Base-by-base conservation (phyloP, 2,329 filamentous ascomycete genomes). In the Pseudogymnoascus sp. region DNA sequence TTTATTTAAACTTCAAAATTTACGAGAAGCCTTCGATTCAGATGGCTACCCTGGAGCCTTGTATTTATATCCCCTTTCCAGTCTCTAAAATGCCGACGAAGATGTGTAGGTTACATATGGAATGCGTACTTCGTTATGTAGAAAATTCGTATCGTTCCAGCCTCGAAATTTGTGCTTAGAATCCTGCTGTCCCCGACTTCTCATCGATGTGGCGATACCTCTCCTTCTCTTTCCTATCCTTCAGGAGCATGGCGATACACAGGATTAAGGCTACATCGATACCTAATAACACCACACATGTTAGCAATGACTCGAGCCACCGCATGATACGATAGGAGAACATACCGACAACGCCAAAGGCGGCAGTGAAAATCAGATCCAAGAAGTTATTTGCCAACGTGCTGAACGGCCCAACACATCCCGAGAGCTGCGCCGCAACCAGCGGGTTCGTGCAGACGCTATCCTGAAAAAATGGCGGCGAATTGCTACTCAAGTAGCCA, bases 201-300 rank as follows among this genome's bases (percentile, higher is more conserved):
- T 91, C 86, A 72, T 93, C 90, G 70, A 95, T 93, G 72, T 89
- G 82, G 64, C 86, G 84, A 78, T 91, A 95, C 65, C 90, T 82
- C 75, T 89, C 86, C 71, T 85, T 84, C 78, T 95, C 90, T 76
- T 89, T 89, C 72, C 90, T 86, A 70, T 91, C 87, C 81, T 92
- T 93, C 70, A 91, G 80, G 50, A 95, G 80, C 76, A 91, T 91
- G 31, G 88, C 87, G 11, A 88, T 86, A 68, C 85, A 84, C 63
- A 93, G 78, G 68, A 93, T 77, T 59, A 93, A 79, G 61, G 90
- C 71, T 44, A 82, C 82, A 71, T 92, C 86, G 67, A 91, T 74
- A 63, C 81, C 82, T 83, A 66, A 14, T 63, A 16, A n/a, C 37
- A 14, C n/a, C 50, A 56, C 21, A 59, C 44, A 44, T 28, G 23